phyloP scores from a whole-genome alignment of 148 eudicot genomes.

The Camellia sinensis region DNA sequence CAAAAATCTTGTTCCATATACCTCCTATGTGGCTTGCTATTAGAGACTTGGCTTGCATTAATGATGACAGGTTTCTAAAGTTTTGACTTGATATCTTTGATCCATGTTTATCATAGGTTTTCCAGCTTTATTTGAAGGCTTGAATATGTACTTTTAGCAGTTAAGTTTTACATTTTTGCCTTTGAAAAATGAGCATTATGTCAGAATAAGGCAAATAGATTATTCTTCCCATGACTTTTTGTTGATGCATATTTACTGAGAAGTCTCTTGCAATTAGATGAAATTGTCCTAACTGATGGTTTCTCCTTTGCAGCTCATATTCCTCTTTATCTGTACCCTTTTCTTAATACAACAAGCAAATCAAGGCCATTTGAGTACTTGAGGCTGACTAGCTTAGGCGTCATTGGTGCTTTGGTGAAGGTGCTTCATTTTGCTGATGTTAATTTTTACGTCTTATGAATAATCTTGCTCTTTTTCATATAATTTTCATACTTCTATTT shows the following conservation, averaged over 20 bases:
- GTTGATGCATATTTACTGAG: not conserved
- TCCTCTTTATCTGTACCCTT: slow-evolving; percentile 91
- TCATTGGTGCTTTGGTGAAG: slow-evolving; percentile 96
- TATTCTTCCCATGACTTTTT: not conserved
- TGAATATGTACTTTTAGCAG: not conserved
- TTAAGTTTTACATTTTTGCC: not conserved
- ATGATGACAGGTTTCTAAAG: not conserved
- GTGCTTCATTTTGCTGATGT: slow-evolving; percentile 27
- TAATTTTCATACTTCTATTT: not conserved
- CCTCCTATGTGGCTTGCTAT: not conserved
- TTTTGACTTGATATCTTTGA: not conserved
- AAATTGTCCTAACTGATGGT: slow-evolving; percentile 5
- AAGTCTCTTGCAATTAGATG: not conserved
- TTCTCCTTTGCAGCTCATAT: slow-evolving; percentile 75
- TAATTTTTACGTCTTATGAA: not conserved
- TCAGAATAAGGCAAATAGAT: not conserved
- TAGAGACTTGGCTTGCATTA: not conserved
- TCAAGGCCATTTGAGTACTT: slow-evolving; percentile 96
- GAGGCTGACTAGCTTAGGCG: slow-evolving; percentile 94
- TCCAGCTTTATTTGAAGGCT: not conserved
- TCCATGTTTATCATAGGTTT: not conserved
- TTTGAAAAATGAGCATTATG: not conserved
- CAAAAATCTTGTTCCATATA: too few relatives aligned
- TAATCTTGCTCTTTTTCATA: not conserved
- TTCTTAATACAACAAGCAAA: slow-evolving; percentile 93